phyloP scores from a whole-genome alignment of 2,329 filamentous ascomycete species.

The Trichoderma harzianum region DNA sequence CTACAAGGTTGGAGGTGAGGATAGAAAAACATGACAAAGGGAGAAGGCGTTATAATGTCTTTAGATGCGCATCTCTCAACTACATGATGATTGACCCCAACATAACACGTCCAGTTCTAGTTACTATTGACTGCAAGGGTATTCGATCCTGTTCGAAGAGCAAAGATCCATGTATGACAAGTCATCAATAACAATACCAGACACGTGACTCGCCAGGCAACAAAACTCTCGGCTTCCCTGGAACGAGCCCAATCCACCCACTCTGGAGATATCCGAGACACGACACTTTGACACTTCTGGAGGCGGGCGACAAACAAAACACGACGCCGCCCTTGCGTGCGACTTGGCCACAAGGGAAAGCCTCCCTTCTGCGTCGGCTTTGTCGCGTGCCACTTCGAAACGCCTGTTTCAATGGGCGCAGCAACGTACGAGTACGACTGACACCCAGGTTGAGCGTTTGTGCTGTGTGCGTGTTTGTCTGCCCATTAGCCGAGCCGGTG shows the following conservation, averaged over 20 bases:
- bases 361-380: not conserved
- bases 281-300: not conserved
- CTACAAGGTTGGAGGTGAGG: not conserved
- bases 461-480: not conserved
- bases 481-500: not conserved
- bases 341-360: not conserved
- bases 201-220: not conserved
- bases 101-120: not conserved
- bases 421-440: not conserved
- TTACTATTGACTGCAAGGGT: not conserved
- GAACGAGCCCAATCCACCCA: not conserved
- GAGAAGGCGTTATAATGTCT: not conserved
- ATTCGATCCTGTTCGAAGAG: not conserved
- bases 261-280: not conserved
- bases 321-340: not conserved
- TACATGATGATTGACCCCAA: not conserved
- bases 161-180: not conserved
- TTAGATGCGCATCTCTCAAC: not conserved
- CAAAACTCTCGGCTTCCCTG: not conserved
- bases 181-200: not conserved
- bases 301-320: not conserved
- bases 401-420: not conserved
- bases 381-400: not conserved
- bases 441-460: not conserved
- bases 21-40: not conserved